A percentile compares a stretch with the other conserved stretches of the same genome.
Conservation (phyloP, 73 alveolate species). For the Symbiodinium natans region DNA sequence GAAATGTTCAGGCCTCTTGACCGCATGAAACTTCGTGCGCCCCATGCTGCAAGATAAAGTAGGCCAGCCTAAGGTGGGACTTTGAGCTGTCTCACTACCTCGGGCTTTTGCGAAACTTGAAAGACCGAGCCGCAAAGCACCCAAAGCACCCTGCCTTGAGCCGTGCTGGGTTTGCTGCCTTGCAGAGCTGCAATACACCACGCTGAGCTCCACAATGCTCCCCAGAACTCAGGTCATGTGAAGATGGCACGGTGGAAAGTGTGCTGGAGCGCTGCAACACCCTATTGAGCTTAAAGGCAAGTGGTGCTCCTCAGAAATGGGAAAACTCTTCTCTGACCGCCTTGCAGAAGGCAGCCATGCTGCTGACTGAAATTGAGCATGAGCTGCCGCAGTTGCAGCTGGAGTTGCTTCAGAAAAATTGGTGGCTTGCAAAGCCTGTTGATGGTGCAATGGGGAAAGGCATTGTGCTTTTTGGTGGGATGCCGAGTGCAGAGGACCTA, state of each 20-base stretch:
- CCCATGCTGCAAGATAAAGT: too few relatives aligned
- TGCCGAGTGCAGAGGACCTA: neutral
- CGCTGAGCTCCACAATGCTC: too few relatives aligned
- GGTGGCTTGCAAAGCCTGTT: slow-evolving; percentile 80
- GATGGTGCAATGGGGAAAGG: slow-evolving; percentile 76
- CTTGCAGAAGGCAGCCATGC: neutral
- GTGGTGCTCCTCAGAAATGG: neutral
- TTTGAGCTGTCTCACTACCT: neutral
- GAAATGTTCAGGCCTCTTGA: neutral
- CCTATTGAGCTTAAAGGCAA: neutral
- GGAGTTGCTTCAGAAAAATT: neutral
- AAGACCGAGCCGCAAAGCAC: neutral
- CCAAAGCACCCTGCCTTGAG: neutral
- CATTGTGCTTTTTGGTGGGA: slow-evolving; percentile 20
- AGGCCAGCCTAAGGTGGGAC: neutral
- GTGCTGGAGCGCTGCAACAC: neutral
- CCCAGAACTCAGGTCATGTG: neutral
- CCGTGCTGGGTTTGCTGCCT: too few relatives aligned
- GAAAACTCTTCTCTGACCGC: neutral
- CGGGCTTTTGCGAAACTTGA: neutral
- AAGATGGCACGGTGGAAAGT: neutral
- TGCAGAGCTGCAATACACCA: too few relatives aligned
- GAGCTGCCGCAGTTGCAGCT: slow-evolving; percentile 11
- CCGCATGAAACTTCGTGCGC: neutral
- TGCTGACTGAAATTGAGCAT: neutral